phyloP scores from a whole-genome alignment of 169 alveolate genomes.

The Plasmodium reichenowi region DNA sequence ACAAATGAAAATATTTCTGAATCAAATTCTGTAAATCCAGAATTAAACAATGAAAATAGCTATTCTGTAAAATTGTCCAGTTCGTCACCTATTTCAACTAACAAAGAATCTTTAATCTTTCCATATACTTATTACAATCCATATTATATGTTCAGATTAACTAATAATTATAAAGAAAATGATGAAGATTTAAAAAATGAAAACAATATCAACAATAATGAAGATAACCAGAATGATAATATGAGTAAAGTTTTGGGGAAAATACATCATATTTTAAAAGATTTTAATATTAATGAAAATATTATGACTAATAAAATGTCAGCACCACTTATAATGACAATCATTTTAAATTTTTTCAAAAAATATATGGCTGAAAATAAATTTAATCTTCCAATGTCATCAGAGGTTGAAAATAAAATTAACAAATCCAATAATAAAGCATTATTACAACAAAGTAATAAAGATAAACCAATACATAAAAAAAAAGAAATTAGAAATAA shows the following conservation, averaged over 20 bases:
- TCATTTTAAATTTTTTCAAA: no score
- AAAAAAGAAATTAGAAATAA: conserved; percentile 39
- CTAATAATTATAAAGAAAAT: not conserved
- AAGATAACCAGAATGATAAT: not conserved
- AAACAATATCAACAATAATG: not conserved
- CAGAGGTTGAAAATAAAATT: no score
- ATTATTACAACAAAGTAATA: not conserved
- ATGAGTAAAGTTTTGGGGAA: not conserved
- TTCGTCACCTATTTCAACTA: no score
- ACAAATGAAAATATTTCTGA: not conserved
- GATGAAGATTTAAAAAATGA: not conserved
- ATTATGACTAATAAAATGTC: not conserved
- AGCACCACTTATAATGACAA: not conserved
- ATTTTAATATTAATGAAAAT: not conserved
- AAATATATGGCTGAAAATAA: no score
- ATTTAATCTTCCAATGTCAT: no score
- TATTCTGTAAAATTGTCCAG: not conserved
- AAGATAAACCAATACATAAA: conserved; percentile 30
- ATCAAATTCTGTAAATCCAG: not conserved
- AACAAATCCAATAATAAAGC: no score
- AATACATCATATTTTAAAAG: not conserved
- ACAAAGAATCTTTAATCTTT: not conserved
- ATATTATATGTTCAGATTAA: conserved; percentile 26
- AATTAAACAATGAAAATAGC: not conserved
- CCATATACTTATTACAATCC: conserved; percentile 42